Percentiles rank a stretch among this genome's conserved stretches.
phyloP scores from a whole-genome alignment of 805 yeast species.

The Citeromyces matritensis region DNA sequence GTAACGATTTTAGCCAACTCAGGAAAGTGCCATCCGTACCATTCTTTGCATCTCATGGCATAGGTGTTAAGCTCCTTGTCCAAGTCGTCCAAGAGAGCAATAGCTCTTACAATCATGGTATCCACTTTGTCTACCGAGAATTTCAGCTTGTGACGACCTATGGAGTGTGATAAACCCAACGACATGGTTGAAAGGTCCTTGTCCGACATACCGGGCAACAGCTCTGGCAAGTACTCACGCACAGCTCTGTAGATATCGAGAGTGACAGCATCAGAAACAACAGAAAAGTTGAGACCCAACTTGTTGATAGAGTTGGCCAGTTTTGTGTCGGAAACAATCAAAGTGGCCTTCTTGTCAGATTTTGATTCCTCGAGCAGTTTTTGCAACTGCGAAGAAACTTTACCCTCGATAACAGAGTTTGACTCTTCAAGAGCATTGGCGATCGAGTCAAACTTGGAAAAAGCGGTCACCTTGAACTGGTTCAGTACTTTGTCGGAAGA shows the following conservation, averaged over 20 bases:
- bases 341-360: slow-evolving; percentile 69
- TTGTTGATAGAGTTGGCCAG: slow-evolving; percentile 94
- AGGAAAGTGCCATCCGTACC: slow-evolving; percentile 99
- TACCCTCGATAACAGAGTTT: slow-evolving; percentile 83
- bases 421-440: slow-evolving; percentile 95
- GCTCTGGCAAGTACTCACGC: slow-evolving; percentile 85
- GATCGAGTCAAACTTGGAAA: slow-evolving; percentile 88
- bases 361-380: slow-evolving; percentile 61
- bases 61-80: slow-evolving; percentile 97
- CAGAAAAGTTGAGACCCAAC: slow-evolving; percentile 73
- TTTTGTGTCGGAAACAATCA: slow-evolving; percentile 90
- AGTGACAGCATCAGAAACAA: slow-evolving; percentile 90
- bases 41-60: slow-evolving; percentile 98
- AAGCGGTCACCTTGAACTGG: slow-evolving; percentile 89
- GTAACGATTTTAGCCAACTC: slow-evolving; percentile 94
- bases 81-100: slow-evolving; percentile 88
- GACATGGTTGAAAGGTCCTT: slow-evolving; percentile 86
- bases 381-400: slow-evolving; percentile 75
- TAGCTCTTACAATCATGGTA: slow-evolving; percentile 98
- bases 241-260: slow-evolving; percentile 91
- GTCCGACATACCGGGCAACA: slow-evolving; percentile 86
- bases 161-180: slow-evolving; percentile 94
- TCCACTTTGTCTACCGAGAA: slow-evolving; percentile 97
- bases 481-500: slow-evolving; percentile 74
- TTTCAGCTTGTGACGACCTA: slow-evolving; percentile 96